phyloP scores from a whole-genome alignment of 2,329 filamentous ascomycete genomes.

The Xylariaceae sp. region DNA sequence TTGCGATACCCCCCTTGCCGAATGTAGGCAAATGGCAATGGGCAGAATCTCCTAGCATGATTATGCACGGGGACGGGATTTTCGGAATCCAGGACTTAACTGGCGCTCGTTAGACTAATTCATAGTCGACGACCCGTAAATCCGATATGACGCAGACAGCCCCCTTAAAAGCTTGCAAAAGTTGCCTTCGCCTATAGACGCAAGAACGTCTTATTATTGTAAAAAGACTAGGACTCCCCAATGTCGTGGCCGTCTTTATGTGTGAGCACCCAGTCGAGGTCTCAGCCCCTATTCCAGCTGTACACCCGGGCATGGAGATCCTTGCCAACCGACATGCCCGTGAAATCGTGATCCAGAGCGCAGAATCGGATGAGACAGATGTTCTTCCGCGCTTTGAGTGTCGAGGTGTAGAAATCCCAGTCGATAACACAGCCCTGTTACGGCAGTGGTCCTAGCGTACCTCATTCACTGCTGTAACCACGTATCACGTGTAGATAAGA shows the following conservation, averaged over 20 bases:
- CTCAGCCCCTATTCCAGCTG: conserved; percentile 1
- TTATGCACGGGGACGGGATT: no score
- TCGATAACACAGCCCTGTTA: not conserved
- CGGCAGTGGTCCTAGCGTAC: no score
- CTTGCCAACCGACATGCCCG: not conserved
- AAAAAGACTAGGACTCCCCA: conserved; percentile 45
- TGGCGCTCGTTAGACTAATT: conserved; percentile 16
- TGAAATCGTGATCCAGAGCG: conserved; percentile 3
- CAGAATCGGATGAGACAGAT: not conserved
- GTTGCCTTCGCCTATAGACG: conserved; percentile 37
- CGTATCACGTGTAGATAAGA: no score
- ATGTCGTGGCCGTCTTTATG: conserved; percentile 45
- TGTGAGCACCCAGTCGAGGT: conserved; percentile 15
- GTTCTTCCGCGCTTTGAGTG: not conserved
- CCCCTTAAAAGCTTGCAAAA: conserved; percentile 34
- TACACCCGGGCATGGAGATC: conserved; percentile 3
- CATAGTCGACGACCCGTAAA: conserved; percentile 23
- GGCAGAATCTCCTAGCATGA: no score
- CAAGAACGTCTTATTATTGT: conserved; percentile 43
- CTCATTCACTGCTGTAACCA: no score
- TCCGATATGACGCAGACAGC: conserved; percentile 28
- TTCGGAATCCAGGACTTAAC: no score
- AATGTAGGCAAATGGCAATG: no score
- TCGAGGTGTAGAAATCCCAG: not conserved
- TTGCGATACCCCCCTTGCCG: no score